phyloP scores from a whole-genome alignment of 768 basidiomycete species.

The Rhodosporidiobolus odoratus region DNA sequence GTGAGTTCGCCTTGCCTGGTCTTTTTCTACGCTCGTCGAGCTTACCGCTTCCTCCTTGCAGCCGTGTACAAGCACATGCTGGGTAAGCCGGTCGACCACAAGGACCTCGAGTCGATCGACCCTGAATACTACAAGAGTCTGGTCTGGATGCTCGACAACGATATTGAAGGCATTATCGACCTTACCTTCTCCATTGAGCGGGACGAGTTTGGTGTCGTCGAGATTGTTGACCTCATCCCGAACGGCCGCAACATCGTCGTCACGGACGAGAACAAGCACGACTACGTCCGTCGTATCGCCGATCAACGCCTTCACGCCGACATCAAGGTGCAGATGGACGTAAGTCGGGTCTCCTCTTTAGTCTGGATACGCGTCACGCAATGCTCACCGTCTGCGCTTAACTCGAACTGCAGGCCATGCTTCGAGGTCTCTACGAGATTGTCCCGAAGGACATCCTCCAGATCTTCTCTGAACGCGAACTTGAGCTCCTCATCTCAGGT shows the following conservation, averaged over 20 bases:
- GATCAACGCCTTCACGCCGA: constrained; percentile 88
- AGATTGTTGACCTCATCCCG: constrained; percentile 78
- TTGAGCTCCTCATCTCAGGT: constrained; percentile 88
- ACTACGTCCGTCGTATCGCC: constrained; percentile 92
- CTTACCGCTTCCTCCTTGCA: neutral
- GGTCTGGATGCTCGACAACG: constrained; percentile 97
- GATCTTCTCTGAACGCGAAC: constrained; percentile 91
- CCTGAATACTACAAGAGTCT: constrained; percentile 97
- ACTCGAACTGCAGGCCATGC: constrained; percentile 53
- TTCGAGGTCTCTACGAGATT: constrained; percentile 91
- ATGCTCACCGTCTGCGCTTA: neutral
- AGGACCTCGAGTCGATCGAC: constrained; percentile 95
- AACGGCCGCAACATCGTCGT: constrained; percentile 77
- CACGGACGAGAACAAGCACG: constrained; percentile 91
- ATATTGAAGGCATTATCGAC: constrained; percentile 67
- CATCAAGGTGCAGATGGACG: constrained; percentile 89
- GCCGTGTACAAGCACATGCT: constrained; percentile 93
- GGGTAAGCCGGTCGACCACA: constrained; percentile 88
- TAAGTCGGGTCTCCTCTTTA: neutral
- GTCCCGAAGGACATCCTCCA: constrained; percentile 92
- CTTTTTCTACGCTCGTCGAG: no score
- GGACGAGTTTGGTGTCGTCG: constrained; percentile 92
- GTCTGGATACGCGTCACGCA: neutral
- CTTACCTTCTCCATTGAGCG: constrained; percentile 93
- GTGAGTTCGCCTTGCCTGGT: neutral